Percentiles rank a stretch among this genome's conserved stretches.
Evolutionary conservation across 805 yeast genomes (phyloP).

Genomic region (Metschnikowia kunwiensis): DNA sequence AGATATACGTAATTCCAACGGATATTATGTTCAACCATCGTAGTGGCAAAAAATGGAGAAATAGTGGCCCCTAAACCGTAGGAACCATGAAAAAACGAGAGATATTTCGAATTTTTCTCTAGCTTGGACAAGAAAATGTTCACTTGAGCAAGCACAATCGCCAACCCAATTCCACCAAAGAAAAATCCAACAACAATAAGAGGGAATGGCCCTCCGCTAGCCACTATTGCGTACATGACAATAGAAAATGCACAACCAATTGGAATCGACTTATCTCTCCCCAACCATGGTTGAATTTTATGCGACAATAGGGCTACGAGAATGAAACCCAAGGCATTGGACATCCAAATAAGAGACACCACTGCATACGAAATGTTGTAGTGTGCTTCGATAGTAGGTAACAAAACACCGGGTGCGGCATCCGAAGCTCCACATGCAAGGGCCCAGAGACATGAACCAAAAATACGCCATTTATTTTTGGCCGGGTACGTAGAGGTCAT

Average conservation of each 20-base stretch:
- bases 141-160: slow-evolving; percentile 21
- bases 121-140: slow-evolving; percentile 24
- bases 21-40: slow-evolving; percentile 17
- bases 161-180: slow-evolving; percentile 24
- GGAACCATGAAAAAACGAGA: slow-evolving; percentile 23
- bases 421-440: slow-evolving; percentile 19
- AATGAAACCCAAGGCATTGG: slow-evolving; percentile 21
- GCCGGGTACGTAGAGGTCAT: slow-evolving; percentile 20
- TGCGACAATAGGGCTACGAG: slow-evolving; percentile 19
- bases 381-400: slow-evolving; percentile 22
- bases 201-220: slow-evolving; percentile 22
- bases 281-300: slow-evolving; percentile 18
- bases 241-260: slow-evolving; percentile 15
- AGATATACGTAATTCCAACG: slow-evolving; percentile 22
- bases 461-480: slow-evolving; percentile 17
- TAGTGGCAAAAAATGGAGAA: slow-evolving; percentile 22
- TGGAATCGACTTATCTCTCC: slow-evolving; percentile 17
- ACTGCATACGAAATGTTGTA: slow-evolving; percentile 19
- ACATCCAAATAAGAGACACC: slow-evolving; percentile 23
- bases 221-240: slow-evolving; percentile 18
- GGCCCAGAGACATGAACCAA: slow-evolving; percentile 20
- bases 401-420: slow-evolving; percentile 24
- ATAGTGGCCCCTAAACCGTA: slow-evolving; percentile 28
- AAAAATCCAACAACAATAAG: slow-evolving; percentile 24
- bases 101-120: slow-evolving; percentile 20